Base-by-base conservation (phyloP, 2,329 filamentous ascomycete species). In the Xylaria sp. region DNA sequence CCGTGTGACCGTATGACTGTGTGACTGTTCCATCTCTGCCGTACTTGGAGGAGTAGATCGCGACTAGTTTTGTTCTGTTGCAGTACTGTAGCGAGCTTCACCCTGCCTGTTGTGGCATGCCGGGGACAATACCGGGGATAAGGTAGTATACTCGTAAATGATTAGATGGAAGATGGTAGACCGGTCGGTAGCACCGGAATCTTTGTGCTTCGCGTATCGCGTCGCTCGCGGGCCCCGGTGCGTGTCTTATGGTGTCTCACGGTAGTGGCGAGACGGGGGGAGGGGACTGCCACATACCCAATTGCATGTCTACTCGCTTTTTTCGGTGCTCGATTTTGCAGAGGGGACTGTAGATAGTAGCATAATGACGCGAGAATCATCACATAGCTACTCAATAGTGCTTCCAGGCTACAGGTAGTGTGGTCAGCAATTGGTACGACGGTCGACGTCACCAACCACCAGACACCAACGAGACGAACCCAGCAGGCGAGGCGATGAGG, bases 31-130 rank as follows among this genome's bases (percentile, higher is more conserved):
- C 41, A 46, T 15, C 5, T 18, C 48, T 51, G 50, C 39, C 57
- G 57, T n/a, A n/a, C 41, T 46, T 18, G 15, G n/a, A 18, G 41
- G 18, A 46, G 41, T n/a, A 44, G 28, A 61, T 61, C 10, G 46
- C 28, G 46, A 51, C 39, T 32, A 20, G 56, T 41, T 41, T 25
- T 57, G 28, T 37, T 37, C 20, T 13, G 28, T 48, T 20, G 10
- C n/a, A 48, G 51, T 59, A 51, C n/a, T 20, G 51, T 59, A 51
- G 41, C 52, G 52, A 63, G 63, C 65, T 37, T 70, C 65, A 58
- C 39, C 67, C 73, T 74, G 62, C 67, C 72, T 74, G 62, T 57
- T 74, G 62, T 55, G 73, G 70, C 65, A 75, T 76, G 67, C 73
- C 71, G 70, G 70, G 69, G 69, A 44, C 10, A 44, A 44, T 44